Evolutionary conservation across 192 early-diverging fungal genomes (phyloP), one percentile per base, ranked within the genome.

Genomic region (Coemansia guatemalensis): DNA sequence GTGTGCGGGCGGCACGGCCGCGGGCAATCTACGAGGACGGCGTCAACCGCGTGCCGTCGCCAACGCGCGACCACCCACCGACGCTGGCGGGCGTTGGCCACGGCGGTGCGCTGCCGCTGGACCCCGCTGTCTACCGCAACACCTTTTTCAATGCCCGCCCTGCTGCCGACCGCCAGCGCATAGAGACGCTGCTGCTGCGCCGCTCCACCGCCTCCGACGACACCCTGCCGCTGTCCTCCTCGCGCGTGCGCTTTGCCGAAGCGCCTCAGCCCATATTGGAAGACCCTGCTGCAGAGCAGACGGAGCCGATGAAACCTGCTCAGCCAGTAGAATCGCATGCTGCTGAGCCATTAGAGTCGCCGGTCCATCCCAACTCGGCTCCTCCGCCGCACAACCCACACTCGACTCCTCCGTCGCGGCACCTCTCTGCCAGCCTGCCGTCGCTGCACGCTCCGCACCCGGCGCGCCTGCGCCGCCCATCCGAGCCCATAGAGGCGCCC

Each of bases 131-230:
- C 11, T 76, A 70, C 60, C 68, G 64, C 63, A 76, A 76, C 68
- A 76, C 74, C 20, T 76, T 76, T 48, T 67, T 70, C 51, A 70
- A 70, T 25, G 74, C 74, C 2, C 74, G 74, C 1, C 60, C 68
- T 8, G 21, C 48, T 21, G 55, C 25, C 17, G 73, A 74, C 20
- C 73, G 69, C 20, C 56, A 58, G 25, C 44, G 59, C 33, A 56
- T 73, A 14, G 65, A 73, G 21, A 25, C 57, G 18, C 33, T 39
- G 8, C 25, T 69, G 32, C 32, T 62, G 8, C 39, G 39, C 62
- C 39, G 39, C 8, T 44, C 39, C 39, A 17, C 9, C 14, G 39
- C 39, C 2, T 44, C 39, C 17, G 50, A 25, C 22, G 50, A 52
- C 50, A 26, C 50, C 22, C 22, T 52, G 6, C 12, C 50, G 20